phyloP scores from a whole-genome alignment of 1,284 basidiomycete genomes.

The Microbotryum scabiosae region DNA sequence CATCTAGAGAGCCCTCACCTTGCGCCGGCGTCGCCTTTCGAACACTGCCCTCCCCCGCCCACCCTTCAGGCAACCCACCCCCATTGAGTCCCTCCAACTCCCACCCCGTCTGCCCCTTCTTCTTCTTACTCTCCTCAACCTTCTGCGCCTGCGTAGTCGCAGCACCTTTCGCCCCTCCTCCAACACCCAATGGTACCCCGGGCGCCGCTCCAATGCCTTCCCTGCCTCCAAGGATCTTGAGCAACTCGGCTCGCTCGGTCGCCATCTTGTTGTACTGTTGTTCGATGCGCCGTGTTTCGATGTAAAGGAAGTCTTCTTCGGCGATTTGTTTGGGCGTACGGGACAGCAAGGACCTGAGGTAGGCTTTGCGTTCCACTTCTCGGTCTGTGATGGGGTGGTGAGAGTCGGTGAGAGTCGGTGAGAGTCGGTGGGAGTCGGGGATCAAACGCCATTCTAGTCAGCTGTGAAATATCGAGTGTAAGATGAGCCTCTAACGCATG shows the following conservation, averaged over 20 bases:
- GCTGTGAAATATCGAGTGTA: too few species aligned
- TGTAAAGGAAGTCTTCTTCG: constrained; percentile 91
- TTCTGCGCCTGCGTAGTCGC: background rate
- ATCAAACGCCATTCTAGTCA: too few species aligned
- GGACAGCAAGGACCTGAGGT: constrained; percentile 72
- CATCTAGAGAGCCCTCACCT: constrained; percentile 10
- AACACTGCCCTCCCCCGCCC: constrained; percentile 30
- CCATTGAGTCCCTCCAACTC: constrained; percentile 24
- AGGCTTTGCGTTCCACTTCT: constrained; percentile 81
- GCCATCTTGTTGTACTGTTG: constrained; percentile 85
- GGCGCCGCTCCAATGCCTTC: constrained; percentile 32
- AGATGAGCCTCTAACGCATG: too few species aligned
- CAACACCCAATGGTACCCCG: constrained; percentile 18
- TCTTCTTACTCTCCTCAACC: constrained; percentile 9
- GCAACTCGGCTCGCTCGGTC: constrained; percentile 79
- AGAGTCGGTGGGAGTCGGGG: too few species aligned
- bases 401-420: too few species aligned
- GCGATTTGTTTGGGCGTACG: constrained; percentile 81
- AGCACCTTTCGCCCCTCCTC: constrained; percentile 9
- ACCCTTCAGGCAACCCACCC: constrained; percentile 27
- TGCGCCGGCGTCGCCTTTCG: constrained; percentile 29
- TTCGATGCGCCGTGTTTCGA: constrained; percentile 88
- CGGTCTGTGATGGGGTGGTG: constrained; percentile 51
- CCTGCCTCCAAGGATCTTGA: constrained; percentile 57
- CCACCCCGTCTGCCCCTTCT: constrained; percentile 25